Evolutionary conservation across 495 filamentous ascomycete species (phyloP), one percentile per base, ranked within the genome.

Genomic region (Usnea hakonensis): DNA sequence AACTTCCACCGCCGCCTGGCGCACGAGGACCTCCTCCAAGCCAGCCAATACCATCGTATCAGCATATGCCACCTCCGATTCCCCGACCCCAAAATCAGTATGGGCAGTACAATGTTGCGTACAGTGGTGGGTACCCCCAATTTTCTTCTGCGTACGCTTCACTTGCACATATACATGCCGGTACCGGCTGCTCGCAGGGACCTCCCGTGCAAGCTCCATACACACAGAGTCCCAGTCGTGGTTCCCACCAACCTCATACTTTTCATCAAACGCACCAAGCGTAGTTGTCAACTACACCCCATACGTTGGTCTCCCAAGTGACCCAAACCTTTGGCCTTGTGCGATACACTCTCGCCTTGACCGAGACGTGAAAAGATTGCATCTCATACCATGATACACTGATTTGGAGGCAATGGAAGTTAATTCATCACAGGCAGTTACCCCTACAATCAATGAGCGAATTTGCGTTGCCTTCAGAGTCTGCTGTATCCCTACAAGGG

Each of bases 21-120:
- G 65, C 26, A 40, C 44, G 78, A 71, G 68, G 65, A 60, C 14
- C 58, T 67, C 55, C 53, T 55, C 44, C 48, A 61, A 38, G 52
- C 58, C 58, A 58, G n/a, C 64, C 66, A 13, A 43, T 40, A 14
- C 55, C 59, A 41, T 68, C 63, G 19, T 67, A 68, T 26, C 68
- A 65, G 16, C 78, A 77, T 26, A 74, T 79, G 37, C 70, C 69
- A 14, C 76, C 73, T 54, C 67, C 76, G 16, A 37, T 33, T 21
- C 60, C 60, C 44, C 55, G 43, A 28, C 60, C 55, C 10, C 61
- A 63, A 30, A 21, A 62, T 40, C 60, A 28, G 17, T 52, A 62
- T 37, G 43, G 57, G 11, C 57, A 60, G 6, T 60, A 32, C 41
- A 60, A 60, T 50, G 60, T 53, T 33, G 54, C 63, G 17, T 65